These are phyloP conservation scores for Trichomonas tenax DNA, from an alignment of 208 protist species.

Conservation along the genomic window DNA sequence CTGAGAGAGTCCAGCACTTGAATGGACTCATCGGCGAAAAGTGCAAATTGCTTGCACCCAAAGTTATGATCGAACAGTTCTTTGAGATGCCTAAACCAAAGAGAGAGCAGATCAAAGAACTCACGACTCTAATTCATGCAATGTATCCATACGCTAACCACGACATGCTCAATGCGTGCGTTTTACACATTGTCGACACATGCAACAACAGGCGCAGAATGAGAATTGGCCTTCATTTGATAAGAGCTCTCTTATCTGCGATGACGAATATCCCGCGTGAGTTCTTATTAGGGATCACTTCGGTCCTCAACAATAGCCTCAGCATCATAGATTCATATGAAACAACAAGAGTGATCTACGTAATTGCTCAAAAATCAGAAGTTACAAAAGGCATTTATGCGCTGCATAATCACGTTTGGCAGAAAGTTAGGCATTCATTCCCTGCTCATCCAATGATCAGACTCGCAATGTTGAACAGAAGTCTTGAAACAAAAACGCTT, in stretches of 20 bases:
- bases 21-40: not conserved
- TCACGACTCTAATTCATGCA: not conserved
- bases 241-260: not conserved
- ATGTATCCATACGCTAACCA: not conserved
- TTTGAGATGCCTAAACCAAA: not conserved
- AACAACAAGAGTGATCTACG: not conserved
- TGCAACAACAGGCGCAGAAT: not conserved
- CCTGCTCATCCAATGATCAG: not conserved
- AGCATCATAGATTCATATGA: not conserved
- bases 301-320: not conserved
- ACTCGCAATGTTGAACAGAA: not conserved
- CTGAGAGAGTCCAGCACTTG: not conserved
- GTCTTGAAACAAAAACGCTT: not conserved
- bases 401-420: not conserved
- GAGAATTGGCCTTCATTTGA: not conserved
- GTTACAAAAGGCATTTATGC: not conserved
- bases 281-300: not conserved
- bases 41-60: not conserved
- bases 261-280: not conserved
- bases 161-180: not conserved
- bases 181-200: not conserved
- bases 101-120: not conserved
- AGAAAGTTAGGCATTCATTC: not conserved
- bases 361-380: not conserved
- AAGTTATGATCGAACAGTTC: not conserved